Evolutionary conservation across 768 basidiomycete species (phyloP).

Genomic region (Stropharia rugosoannulata): DNA sequence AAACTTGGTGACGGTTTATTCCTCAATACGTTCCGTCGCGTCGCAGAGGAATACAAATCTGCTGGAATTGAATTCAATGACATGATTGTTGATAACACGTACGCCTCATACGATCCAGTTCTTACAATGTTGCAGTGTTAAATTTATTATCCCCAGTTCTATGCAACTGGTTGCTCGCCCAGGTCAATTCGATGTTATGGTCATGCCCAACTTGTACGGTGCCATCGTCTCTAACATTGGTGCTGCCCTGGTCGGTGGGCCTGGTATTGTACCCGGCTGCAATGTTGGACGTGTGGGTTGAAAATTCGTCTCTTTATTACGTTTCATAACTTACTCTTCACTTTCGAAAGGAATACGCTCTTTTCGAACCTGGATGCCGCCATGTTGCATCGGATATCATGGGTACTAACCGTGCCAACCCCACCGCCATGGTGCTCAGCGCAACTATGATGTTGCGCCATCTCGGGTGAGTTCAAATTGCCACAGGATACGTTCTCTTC

Average conservation of each 20-base stretch:
- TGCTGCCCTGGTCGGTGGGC: conserved; percentile 96
- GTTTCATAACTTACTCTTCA: neutral
- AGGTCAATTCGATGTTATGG: conserved; percentile 98
- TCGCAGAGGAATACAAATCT: conserved; percentile 95
- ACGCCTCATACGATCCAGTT: conserved; percentile 22
- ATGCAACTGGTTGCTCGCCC: conserved; percentile 99
- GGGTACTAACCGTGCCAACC: conserved; percentile 95
- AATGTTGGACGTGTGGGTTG: conserved; percentile 85
- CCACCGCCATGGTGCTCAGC: conserved; percentile 95
- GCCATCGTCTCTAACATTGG: conserved; percentile 98
- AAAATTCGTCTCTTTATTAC: neutral
- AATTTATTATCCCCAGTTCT: conserved; percentile 48
- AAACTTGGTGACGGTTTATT: conserved; percentile 99
- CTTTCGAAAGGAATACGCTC: conserved; percentile 77
- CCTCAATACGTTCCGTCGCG: conserved; percentile 94
- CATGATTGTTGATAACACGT: conserved; percentile 99
- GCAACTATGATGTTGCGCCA: conserved; percentile 98
- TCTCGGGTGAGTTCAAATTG: conserved; percentile 61
- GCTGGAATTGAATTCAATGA: conserved; percentile 91
- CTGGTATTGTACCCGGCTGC: conserved; percentile 96
- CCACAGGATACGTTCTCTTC: conserved; percentile 11
- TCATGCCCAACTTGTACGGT: conserved; percentile 97
- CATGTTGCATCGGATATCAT: conserved; percentile 95
- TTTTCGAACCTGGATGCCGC: conserved; percentile 98
- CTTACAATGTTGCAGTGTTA: neutral